phyloP scores from a whole-genome alignment of 2,329 filamentous ascomycete genomes.

The Bisporella sp. region DNA sequence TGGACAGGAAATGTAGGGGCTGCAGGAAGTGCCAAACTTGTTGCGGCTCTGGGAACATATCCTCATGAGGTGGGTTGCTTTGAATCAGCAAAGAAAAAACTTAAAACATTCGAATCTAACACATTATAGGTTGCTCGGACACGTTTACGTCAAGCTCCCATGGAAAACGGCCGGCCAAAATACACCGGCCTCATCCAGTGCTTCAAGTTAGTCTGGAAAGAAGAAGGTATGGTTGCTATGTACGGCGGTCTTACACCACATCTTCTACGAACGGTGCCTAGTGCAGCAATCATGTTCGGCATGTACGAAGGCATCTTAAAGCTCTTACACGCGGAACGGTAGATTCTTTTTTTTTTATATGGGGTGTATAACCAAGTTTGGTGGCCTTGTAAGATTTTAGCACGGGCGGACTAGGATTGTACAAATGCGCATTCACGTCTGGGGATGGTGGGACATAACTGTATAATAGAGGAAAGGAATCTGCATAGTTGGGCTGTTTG shows the following conservation, averaged over 20 bases:
- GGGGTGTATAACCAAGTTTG: not conserved
- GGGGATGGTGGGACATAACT: too few species aligned
- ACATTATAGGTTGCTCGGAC: slow-evolving; percentile 65
- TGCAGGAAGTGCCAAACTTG: slow-evolving; percentile 77
- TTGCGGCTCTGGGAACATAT: slow-evolving; percentile 80
- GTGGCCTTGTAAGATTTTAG: not conserved
- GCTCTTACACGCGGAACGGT: slow-evolving; percentile 24
- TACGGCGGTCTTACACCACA: slow-evolving; percentile 92
- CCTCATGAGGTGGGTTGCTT: slow-evolving; percentile 68
- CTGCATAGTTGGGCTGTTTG: too few species aligned
- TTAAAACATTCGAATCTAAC: slow-evolving; percentile 1
- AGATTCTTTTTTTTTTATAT: not conserved
- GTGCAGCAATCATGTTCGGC: slow-evolving; percentile 93
- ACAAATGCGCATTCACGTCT: too few species aligned
- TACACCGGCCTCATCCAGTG: slow-evolving; percentile 87
- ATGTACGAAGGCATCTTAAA: slow-evolving; percentile 50
- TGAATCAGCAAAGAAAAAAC: not conserved
- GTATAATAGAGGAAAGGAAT: too few species aligned
- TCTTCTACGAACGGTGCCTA: slow-evolving; percentile 83
- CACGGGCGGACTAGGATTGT: too few species aligned
- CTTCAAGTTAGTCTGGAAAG: slow-evolving; percentile 79
- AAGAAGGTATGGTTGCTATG: slow-evolving; percentile 78
- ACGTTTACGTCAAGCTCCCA: slow-evolving; percentile 76
- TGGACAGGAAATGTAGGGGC: slow-evolving; percentile 75
- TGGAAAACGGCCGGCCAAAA: slow-evolving; percentile 63